Base-by-base conservation (phyloP, 2,329 filamentous ascomycete genomes). In the Aaosphaeria pasadenensis region DNA sequence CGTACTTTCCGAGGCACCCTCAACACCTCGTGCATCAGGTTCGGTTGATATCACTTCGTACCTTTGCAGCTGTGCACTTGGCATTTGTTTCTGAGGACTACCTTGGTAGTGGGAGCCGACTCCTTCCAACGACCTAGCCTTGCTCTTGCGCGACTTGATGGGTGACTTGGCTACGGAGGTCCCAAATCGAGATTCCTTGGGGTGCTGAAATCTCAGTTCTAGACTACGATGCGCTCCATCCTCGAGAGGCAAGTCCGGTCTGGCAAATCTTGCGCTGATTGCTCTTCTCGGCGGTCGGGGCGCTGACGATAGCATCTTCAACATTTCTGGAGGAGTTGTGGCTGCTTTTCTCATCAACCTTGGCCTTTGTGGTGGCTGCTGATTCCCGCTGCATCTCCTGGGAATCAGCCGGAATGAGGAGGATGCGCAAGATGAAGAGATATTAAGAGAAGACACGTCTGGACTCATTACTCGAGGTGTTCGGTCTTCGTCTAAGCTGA, bases 221-320 rank as follows among this genome's bases (percentile, higher is more conserved):
- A 39, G 42, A 9, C 32, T 55, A 30, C 41, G 44, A 31, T 39
- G 43, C 11, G 48, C 35, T 6, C 43, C 38, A 7, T 32, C 53
- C 17, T 39, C 50, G n/a, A 39, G 44, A 5, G 38, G 39, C 11
- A 42, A 47, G 7, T 39, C 47, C 30, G 47, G 47, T 17, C 42
- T 33, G 3, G 49, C 50, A 39, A 53, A 11, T 43, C 56, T 59
- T 38, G 53, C 55, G 47, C 65, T 63, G 42, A 64, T 56, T 13
- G 58, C 63, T 56, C 62, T 54, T 50, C 60, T 56, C 30, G 59
- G 61, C 17, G 48, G 53, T 30, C 62, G 53, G 28, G 59, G 56
- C 38, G 44, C 17, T 11, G 24, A 13, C 6, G 40, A 29, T 30
- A 42, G 17, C 7, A 48, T 13, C 7, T 44, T 24, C 5, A 53